Percentiles rank a stretch among this genome's conserved stretches.
Conservation (phyloP, 2,329 filamentous ascomycete genomes). For the Exophiala sp. region DNA sequence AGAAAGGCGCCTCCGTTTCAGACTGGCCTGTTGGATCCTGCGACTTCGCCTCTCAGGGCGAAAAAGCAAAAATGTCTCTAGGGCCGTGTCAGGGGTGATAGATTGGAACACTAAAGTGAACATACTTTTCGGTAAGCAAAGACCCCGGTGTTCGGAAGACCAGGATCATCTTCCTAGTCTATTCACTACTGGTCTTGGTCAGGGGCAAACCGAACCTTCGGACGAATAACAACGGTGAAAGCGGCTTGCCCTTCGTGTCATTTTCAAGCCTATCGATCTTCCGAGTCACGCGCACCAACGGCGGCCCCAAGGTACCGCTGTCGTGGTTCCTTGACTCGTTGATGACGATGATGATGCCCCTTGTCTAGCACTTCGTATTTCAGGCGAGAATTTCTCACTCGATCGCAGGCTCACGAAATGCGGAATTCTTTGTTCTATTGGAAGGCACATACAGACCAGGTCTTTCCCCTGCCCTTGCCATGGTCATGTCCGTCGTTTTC, state of each 20-base stretch:
- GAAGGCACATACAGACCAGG: background rate
- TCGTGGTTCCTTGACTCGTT: constrained; percentile 19
- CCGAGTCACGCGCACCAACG: constrained; percentile 9
- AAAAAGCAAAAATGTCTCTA: constrained; percentile 17
- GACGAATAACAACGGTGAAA: constrained; percentile 10
- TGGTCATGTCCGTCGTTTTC: background rate
- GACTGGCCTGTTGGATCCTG: background rate
- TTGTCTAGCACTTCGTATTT: background rate
- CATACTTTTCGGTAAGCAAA: constrained; percentile 21
- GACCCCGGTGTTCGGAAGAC: constrained; percentile 24
- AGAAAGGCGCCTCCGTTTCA: background rate
- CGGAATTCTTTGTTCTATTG: background rate
- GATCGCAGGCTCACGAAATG: background rate
- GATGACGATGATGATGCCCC: too few relatives aligned
- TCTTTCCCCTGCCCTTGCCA: background rate
- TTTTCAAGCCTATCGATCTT: constrained; percentile 16
- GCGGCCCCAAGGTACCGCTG: constrained; percentile 19
- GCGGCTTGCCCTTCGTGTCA: too few relatives aligned
- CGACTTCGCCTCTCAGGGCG: constrained; percentile 1
- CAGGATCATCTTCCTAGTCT: constrained; percentile 22
- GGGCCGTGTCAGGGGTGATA: constrained; percentile 9
- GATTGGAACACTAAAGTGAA: constrained; percentile 10
- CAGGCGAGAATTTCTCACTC: constrained; percentile 3
- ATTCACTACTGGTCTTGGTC: constrained; percentile 14
- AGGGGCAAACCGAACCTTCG: constrained; percentile 15